Conservation (phyloP, 1,139 yeast genomes). For the Pichia sp. region DNA sequence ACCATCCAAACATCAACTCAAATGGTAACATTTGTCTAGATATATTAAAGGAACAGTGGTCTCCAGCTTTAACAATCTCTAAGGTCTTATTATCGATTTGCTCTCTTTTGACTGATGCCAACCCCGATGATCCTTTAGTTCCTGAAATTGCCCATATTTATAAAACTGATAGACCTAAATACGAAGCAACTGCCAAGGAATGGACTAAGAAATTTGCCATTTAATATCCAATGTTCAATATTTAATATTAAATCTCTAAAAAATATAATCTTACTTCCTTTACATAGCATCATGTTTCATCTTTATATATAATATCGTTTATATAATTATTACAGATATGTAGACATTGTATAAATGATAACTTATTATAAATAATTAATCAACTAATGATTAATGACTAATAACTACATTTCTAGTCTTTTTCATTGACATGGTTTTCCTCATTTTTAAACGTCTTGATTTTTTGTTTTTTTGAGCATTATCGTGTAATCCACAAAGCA, state of each 20-base stretch:
- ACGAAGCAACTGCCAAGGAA: slow-evolving; percentile 96
- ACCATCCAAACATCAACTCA: slow-evolving; percentile 68
- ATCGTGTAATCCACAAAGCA: too few relatives aligned
- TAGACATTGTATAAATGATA: background rate
- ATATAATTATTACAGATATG: background rate
- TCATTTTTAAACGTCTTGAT: too few relatives aligned
- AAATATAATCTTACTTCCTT: too few relatives aligned
- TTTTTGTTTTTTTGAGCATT: too few relatives aligned
- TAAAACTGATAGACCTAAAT: slow-evolving; percentile 89
- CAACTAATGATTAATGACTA: too few relatives aligned
- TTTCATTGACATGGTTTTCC: too few relatives aligned
- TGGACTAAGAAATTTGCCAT: slow-evolving; percentile 99
- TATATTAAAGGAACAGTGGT: slow-evolving; percentile 57
- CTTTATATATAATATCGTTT: too few relatives aligned
- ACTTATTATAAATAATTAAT: background rate
- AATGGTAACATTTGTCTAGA: slow-evolving; percentile 56
- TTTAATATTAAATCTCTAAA: background rate
- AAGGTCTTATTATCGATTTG: slow-evolving; percentile 54
- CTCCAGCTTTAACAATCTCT: slow-evolving; percentile 60
- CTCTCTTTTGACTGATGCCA: slow-evolving; percentile 78
- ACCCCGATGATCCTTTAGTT: slow-evolving; percentile 98
- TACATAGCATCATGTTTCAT: background rate
- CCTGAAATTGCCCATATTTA: slow-evolving; percentile 97
- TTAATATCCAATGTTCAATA: slow-evolving; percentile 34
- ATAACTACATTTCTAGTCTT: too few relatives aligned